phyloP scores from a whole-genome alignment of 306 rosid species.

The Echinosophora koreensis region DNA sequence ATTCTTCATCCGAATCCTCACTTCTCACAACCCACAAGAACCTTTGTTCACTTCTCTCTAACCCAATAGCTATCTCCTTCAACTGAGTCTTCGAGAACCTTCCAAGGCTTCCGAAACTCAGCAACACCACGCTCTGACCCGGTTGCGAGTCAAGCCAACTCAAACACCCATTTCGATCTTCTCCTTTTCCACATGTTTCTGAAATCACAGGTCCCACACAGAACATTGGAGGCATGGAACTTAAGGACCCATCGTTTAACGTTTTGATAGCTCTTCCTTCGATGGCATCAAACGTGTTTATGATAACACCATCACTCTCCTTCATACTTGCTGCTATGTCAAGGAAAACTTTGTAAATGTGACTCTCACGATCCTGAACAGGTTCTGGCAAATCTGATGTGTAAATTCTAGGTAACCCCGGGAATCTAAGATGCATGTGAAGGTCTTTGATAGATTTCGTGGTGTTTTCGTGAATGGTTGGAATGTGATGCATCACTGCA shows the following conservation, averaged over 20 bases:
- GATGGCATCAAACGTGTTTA: background rate
- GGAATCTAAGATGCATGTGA: conserved; percentile 30
- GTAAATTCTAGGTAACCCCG: conserved; percentile 45
- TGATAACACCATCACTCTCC: conserved; percentile 16
- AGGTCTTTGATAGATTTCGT: conserved; percentile 46
- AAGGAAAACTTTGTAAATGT: background rate
- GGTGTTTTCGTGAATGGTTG: conserved; percentile 43
- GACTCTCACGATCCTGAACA: background rate
- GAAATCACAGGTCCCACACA: conserved; percentile 50
- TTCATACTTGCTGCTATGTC: background rate
- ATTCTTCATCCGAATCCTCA: conserved; percentile 34
- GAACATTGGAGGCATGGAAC: conserved; percentile 35
- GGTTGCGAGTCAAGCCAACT: conserved; percentile 56
- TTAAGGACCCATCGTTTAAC: background rate
- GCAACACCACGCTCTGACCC: conserved; percentile 49
- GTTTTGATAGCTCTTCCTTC: conserved; percentile 33
- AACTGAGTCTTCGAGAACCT: conserved; percentile 44
- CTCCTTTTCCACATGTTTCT: background rate
- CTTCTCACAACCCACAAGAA: conserved; percentile 58
- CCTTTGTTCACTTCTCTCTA: conserved; percentile 51
- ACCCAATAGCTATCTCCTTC: conserved; percentile 50
- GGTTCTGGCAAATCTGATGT: background rate
- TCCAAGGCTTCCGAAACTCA: conserved; percentile 62
- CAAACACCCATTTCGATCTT: conserved; percentile 36
- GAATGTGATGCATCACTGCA: conserved; percentile 7